Evolutionary conservation across 2,329 filamentous ascomycete species (phyloP).

Genomic region (Aspergillus tubingensis): DNA sequence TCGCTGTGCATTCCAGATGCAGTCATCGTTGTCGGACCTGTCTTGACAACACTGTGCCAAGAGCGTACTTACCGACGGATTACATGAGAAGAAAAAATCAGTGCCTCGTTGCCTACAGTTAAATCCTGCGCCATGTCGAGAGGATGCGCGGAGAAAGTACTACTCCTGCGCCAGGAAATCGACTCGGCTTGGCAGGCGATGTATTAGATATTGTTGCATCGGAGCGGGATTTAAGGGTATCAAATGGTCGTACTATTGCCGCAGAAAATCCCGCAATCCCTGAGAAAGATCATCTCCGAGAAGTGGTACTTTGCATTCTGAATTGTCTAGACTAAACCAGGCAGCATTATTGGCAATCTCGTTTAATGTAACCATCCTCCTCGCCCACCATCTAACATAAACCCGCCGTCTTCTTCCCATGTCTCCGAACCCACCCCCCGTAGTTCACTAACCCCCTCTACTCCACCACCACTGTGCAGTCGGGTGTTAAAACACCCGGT

Average conservation of each 20-base stretch:
- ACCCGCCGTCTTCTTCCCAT: no score
- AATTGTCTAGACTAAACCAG: not conserved
- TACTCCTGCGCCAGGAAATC: not conserved
- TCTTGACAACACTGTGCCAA: not conserved
- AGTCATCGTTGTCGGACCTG: not conserved
- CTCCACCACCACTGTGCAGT: not conserved
- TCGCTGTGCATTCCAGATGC: not conserved
- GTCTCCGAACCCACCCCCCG: no score
- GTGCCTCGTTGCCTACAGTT: not conserved
- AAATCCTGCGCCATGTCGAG: not conserved
- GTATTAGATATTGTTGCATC: not conserved
- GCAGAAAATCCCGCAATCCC: not conserved
- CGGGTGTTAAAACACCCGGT: not conserved
- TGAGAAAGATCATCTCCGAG: not conserved
- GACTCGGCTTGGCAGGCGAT: not conserved
- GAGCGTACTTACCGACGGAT: not conserved
- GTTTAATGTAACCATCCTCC: not conserved
- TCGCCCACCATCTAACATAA: no score
- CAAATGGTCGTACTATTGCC: not conserved
- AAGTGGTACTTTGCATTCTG: not conserved
- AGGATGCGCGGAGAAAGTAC: no score
- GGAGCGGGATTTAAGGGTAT: not conserved
- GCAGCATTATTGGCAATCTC: constrained; percentile 5
- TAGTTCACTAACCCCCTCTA: no score
- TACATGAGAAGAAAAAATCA: not conserved